These are phyloP conservation scores for Aphanoascus verrucosus DNA, from an alignment of 2,329 filamentous ascomycete species.

Conservation along the genomic window DNA sequence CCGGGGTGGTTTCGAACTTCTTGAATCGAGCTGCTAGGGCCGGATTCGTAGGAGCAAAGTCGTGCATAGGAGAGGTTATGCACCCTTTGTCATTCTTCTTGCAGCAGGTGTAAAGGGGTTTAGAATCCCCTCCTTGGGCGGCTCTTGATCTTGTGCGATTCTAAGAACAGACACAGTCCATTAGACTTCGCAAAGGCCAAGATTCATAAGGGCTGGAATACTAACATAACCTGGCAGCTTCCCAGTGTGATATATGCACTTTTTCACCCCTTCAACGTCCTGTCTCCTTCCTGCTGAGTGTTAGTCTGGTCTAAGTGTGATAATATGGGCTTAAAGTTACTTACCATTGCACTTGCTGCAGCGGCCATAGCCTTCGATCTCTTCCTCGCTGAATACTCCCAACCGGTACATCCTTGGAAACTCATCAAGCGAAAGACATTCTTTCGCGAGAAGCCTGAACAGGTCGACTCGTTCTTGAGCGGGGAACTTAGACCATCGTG, in stretches of 20 bases:
- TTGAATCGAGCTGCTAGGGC: background rate
- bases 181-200: background rate
- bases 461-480: background rate
- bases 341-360: conserved; percentile 10
- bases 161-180: background rate
- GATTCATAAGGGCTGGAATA: background rate
- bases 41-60: background rate
- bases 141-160: background rate
- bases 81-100: conserved; percentile 9
- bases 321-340: background rate
- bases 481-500: background rate
- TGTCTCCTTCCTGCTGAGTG: background rate
- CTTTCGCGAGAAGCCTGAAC: background rate
- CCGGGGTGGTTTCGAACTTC: background rate
- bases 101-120: conserved; percentile 11
- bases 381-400: background rate
- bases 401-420: conserved; percentile 3
- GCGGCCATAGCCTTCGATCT: conserved; percentile 7
- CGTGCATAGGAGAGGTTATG: background rate
- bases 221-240: conserved; percentile 1
- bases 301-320: background rate
- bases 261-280: background rate
- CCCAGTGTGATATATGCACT: conserved; percentile 4
- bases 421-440: conserved; percentile 4
- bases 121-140: background rate